These are phyloP conservation scores for Eucalyptus marginata DNA, from an alignment of 345 rosid genomes.

Conservation along the genomic window DNA sequence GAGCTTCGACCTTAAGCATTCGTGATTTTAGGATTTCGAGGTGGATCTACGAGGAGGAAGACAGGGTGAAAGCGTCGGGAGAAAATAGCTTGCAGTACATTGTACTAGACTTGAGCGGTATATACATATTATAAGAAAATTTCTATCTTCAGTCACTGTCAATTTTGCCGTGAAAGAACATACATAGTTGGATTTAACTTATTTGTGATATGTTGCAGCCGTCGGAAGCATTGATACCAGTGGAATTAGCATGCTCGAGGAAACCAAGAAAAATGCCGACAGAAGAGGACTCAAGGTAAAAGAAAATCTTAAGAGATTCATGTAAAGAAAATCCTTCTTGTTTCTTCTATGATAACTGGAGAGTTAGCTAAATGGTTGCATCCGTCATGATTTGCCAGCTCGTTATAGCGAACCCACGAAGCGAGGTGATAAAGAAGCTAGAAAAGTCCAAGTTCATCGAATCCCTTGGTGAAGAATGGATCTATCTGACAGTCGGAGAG, in stretches of 20 bases:
- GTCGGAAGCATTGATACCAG: slow-evolving; percentile 91
- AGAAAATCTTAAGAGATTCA: background rate
- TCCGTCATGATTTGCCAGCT: slow-evolving; percentile 13
- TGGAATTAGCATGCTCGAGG: slow-evolving; percentile 89
- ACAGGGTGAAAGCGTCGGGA: slow-evolving; percentile 39
- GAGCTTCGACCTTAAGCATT: background rate
- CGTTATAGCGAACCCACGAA: slow-evolving; percentile 46
- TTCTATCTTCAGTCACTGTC: background rate
- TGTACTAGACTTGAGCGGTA: slow-evolving; percentile 73
- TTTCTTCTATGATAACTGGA: background rate
- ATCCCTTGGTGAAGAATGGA: slow-evolving; percentile 40
- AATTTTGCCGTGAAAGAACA: background rate
- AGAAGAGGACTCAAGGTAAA: slow-evolving; percentile 60
- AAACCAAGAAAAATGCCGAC: slow-evolving; percentile 45
- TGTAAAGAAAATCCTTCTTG: background rate
- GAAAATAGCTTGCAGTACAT: slow-evolving; percentile 60
- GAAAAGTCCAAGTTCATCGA: slow-evolving; percentile 41
- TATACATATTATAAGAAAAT: background rate
- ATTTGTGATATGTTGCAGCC: slow-evolving; percentile 17
- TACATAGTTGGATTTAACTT: background rate
- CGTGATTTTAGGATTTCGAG: slow-evolving; percentile 46
- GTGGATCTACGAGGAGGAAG: slow-evolving; percentile 88
- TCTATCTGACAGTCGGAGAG: slow-evolving; percentile 38
- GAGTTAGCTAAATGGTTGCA: background rate
- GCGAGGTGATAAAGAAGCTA: slow-evolving; percentile 70